Evolutionary conservation across 441 rosid genomes (phyloP).

Genomic region (Aquilaria agallochum): DNA sequence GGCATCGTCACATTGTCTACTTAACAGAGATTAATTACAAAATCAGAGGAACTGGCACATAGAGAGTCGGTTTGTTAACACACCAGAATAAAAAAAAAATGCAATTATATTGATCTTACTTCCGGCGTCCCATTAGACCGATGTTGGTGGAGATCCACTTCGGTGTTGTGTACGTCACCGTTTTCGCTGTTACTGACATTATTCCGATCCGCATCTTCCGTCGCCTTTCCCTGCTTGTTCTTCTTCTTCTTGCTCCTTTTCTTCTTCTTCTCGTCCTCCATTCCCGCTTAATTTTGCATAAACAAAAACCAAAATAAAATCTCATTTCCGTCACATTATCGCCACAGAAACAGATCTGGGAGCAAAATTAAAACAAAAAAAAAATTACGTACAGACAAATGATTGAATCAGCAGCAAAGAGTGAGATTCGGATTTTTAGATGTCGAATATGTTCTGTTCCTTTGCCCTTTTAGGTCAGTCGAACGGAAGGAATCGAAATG

Average conservation of each 20-base stretch:
- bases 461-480: background rate
- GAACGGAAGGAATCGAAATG: too few species aligned
- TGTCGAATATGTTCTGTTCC: background rate
- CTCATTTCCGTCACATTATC: background rate
- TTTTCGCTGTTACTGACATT: constrained; percentile 22
- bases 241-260: constrained; percentile 59
- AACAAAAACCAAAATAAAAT: background rate
- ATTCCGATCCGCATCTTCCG: constrained; percentile 29
- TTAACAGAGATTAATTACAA: background rate
- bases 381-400: background rate
- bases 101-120: constrained; percentile 19
- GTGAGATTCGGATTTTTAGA: background rate
- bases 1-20: background rate
- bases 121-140: constrained; percentile 26
- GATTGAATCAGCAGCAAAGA: background rate
- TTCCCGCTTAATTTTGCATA: constrained; percentile 10
- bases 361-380: background rate
- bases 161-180: constrained; percentile 11
- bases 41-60: background rate
- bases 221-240: constrained; percentile 27
- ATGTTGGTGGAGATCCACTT: constrained; percentile 15
- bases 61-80: background rate
- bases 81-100: background rate
- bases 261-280: constrained; percentile 58
- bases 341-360: background rate